Conservation (phyloP, 2,329 filamentous ascomycete species). For the Pyrenophora seminiperda region DNA sequence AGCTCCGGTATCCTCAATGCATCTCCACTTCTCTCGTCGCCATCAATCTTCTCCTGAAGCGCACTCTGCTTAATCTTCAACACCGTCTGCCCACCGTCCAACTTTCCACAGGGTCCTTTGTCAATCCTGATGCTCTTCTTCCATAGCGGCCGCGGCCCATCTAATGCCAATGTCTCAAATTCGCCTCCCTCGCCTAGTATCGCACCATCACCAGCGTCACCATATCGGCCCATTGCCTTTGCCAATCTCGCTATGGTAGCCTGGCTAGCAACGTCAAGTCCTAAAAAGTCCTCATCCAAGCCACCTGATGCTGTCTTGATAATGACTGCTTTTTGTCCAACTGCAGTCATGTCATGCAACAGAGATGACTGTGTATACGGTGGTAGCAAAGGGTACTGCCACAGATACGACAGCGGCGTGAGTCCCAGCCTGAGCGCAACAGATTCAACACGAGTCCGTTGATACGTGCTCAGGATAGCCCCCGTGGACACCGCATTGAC, state of each 20-base stretch:
- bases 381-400: constrained; percentile 84
- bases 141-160: constrained; percentile 77
- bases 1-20: constrained; percentile 64
- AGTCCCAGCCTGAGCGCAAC: constrained; percentile 85
- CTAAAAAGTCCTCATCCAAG: constrained; percentile 78
- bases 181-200: constrained; percentile 92
- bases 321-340: constrained; percentile 83
- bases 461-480: constrained; percentile 93
- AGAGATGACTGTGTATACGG: constrained; percentile 58
- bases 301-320: constrained; percentile 94
- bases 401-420: constrained; percentile 82
- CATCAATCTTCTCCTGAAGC: constrained; percentile 55
- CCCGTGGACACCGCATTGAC: constrained; percentile 88
- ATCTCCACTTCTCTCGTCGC: constrained; percentile 21
- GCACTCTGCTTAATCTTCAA: constrained; percentile 65
- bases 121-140: constrained; percentile 70
- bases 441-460: constrained; percentile 93
- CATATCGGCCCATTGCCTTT: constrained; percentile 69
- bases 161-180: constrained; percentile 89
- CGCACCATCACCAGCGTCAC: constrained; percentile 67
- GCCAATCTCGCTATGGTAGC: constrained; percentile 55
- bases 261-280: constrained; percentile 73
- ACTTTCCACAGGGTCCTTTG: constrained; percentile 60
- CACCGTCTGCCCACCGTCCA: constrained; percentile 80
- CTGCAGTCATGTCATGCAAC: constrained; percentile 78